Base-by-base conservation (phyloP, 78 protist species). In the Parvularia atlantis region DNA sequence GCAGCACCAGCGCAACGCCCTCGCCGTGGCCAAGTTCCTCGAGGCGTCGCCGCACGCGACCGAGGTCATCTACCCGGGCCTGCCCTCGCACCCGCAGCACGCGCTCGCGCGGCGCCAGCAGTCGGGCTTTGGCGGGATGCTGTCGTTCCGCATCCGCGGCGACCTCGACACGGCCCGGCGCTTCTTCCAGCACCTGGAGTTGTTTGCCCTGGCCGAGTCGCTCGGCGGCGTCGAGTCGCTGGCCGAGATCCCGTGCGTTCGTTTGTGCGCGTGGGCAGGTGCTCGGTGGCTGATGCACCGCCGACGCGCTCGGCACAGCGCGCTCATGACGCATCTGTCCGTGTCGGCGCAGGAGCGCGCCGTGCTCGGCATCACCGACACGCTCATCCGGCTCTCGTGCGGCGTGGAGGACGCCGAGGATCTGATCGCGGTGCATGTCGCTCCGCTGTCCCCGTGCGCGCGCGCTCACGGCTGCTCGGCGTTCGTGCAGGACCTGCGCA, bases 321-420 rank as follows among this genome's bases (percentile, higher is more conserved):
- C 73, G 50, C 0, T 75, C 39, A 76, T 76, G 81, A 76, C 90
- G 6, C 92, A 87, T 73, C 85, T 80, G 0, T 64, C 80, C n/a
- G 44, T 87, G 16, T 71, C 82, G 1, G 66, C 80, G 1, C 88
- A 84, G 39, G 26, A 60, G 63, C 83, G 77, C 9, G 73, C 60
- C 28, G 28, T 39, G 19, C 54, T 65, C 33, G 73, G 71, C 50
- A 56, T 76, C 39, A 43, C 75, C 10, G 80, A 82, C 59, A 60
- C 57, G 36, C 70, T 87, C 39, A 17, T 87, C 53, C 76, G 92
- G 22, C 66, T 84, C 41, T 69, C 81, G 3, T 69, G 74, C 35
- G 92, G 92, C 30, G 31, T 87, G 17, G 92, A 87, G 64, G 78
- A 81, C 16, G 53, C 2, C 7, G 66, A 53, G 19, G 92, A 87